Evolutionary conservation across 1,284 basidiomycete species (phyloP), one percentile per base, ranked within the genome.

Genomic region (Leccinum olivaceoglutinosum): DNA sequence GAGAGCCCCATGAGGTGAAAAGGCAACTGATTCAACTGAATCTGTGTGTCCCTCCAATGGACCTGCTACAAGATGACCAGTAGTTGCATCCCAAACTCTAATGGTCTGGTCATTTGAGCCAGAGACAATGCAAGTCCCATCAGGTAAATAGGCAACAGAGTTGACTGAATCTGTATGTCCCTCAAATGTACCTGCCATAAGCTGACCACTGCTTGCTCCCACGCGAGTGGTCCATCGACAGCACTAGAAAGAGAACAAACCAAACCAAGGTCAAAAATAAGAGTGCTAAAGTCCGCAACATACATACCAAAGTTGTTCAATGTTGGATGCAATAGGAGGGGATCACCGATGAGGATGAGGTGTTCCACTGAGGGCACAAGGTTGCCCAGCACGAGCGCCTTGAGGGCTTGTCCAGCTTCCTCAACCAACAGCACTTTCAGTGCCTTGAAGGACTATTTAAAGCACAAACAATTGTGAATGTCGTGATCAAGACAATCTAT

Each of bases 371-470:
- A 85, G 0, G 83, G 83, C 3, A 87, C 86, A 2, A 90, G 78
- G 57, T 78, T 82, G 2, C 82, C 83, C 1, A 90, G 71, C 10
- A 89, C 77, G 68, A 91, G 90, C 2, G 89, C 85, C 73, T 92
- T 89, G 12, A 91, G 78, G 1, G 91, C 88, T 75, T 92, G 89
- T 0, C 90, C 90, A 0, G 89, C 89, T 70, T 92, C 90, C 71
- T 88, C 86, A 1, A 88, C 81, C 38, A 88, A 73, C 63, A 88
- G 69, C 5, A 87, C 81, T 49, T 79, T 80, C 0, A 85, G 85
- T 6, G 74, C 72, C 6, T n/a, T n/a, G n/a, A 87, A 66, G 1
- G 81, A 79, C 84, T 89, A 63, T 2, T 41, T 6, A 29, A 46
- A 3, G 16, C 3, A 6, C 32, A 68, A 2, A 71, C 34, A 12